Evolutionary conservation across 345 rosid species (phyloP), one percentile per base, ranked within the genome.

Genomic region (Heritiera fomes): DNA sequence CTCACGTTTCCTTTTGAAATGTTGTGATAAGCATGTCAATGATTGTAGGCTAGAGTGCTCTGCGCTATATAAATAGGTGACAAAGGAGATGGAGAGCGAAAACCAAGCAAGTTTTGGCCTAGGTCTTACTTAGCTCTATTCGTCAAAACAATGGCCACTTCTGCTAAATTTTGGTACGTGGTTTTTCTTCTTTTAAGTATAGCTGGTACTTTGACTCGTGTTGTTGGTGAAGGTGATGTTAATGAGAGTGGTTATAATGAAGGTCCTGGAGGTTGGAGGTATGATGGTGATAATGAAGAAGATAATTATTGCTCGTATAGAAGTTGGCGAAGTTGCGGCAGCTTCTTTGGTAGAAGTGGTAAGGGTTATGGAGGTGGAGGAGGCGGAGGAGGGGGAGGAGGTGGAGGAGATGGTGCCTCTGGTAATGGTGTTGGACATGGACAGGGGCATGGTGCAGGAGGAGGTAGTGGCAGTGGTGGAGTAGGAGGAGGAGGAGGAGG

Each of bases 241-340:
- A 73, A 76, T 66, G 75, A 73, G 34, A 78, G 34, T 64, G 71
- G 67, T 55, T 52, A 78, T 2, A 49, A 49, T 45, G 81, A 77
- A 23, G 77, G 74, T 69, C 62, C 77, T 10, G 71, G 75, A 59
- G 71, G 67, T 6, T 68, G 79, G 84, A 75, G 56, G 15, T 53
- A 17, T 62, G 68, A 65, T 18, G 66, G 69, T 66, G 62, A 82
- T 68, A 78, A 73, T 5, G 77, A 67, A 20, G 84, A 86, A 23
- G 77, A 81, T 40, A 73, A 73, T 71, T 66, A 79, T 75, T 85
- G 91, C 40, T 84, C 80, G 0, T 80, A 81, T 41, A 15, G 81
- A 66, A 80, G 83, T 82, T 90, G 89, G 92, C 76, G 88, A 50
- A 84, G 92, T 20, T 86, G 91, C 66, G 89, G 91, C 55, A 87